Evolutionary conservation across 106 monocot species (phyloP).

Genomic region (Allium cepa): DNA sequence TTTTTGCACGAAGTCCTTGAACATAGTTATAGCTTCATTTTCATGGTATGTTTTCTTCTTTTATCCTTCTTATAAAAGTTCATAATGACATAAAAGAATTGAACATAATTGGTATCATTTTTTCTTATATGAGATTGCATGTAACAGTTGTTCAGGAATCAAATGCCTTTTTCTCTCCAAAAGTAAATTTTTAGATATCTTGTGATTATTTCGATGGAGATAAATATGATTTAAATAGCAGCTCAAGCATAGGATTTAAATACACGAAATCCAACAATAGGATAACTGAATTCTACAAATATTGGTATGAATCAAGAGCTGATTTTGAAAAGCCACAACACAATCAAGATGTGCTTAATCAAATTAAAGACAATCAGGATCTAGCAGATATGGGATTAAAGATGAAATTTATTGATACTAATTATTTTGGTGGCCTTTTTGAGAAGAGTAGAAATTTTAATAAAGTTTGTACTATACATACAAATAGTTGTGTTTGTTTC

Average conservation of each 20-base stretch:
- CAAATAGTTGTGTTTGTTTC: conserved; percentile 22
- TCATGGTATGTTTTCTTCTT: too few species aligned
- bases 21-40: conserved; percentile 15
- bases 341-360: conserved; percentile 24
- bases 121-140: conserved; percentile 9
- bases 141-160: conserved; percentile 20
- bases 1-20: too few species aligned
- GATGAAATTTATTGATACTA: conserved; percentile 20
- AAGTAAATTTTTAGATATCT: conserved; percentile 24
- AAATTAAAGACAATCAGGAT: conserved; percentile 17
- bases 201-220: conserved; percentile 17
- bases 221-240: conserved; percentile 13
- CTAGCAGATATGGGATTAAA: conserved; percentile 13
- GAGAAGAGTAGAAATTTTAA: conserved; percentile 23
- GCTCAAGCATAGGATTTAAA: conserved; percentile 20
- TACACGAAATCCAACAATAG: conserved; percentile 23
- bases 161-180: conserved; percentile 15
- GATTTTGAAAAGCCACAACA: conserved; percentile 4
- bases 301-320: conserved; percentile 15
- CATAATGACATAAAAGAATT: too few species aligned
- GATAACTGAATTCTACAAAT: conserved; percentile 22
- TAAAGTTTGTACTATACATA: conserved; percentile 23
- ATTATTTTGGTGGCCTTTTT: conserved; percentile 20
- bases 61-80: too few species aligned
- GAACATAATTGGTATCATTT: too few species aligned